These are phyloP conservation scores for Botrytis hyacinthi DNA, from an alignment of 2,329 filamentous ascomycete species.

Conservation along the genomic window DNA sequence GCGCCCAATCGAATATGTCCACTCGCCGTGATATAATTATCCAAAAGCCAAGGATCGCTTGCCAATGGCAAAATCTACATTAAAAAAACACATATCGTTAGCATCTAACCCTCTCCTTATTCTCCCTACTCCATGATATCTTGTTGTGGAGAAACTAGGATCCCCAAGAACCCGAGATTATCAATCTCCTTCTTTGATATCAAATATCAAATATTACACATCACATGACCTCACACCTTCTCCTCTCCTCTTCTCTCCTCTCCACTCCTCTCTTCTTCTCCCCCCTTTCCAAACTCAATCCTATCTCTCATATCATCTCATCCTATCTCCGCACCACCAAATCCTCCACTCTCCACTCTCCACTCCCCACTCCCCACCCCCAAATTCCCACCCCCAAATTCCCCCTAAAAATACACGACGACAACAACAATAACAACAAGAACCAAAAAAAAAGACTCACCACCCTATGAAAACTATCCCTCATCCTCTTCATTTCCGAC, in stretches of 20 bases:
- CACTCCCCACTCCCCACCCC: no score
- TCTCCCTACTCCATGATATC: rapidly evolving
- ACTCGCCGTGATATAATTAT: conserved; percentile 67
- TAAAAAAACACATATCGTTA: background rate
- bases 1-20: conserved; percentile 58
- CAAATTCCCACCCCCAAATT: no score
- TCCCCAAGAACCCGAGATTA: no score
- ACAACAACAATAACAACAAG: no score
- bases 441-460: conserved; percentile 44
- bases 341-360: no score
- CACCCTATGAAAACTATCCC: conserved; percentile 63
- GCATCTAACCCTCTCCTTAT: background rate
- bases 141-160: no score
- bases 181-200: background rate
- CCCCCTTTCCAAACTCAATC: background rate
- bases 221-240: background rate
- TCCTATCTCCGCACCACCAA: background rate
- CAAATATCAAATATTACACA: background rate
- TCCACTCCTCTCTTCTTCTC: no score
- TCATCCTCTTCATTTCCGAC: conserved; percentile 54
- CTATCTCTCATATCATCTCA: background rate
- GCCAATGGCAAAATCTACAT: conserved; percentile 59
- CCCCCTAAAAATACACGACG: no score
- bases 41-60: conserved; percentile 67
- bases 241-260: background rate